Evolutionary conservation across 345 rosid genomes (phyloP).

Genomic region (Eucalyptus curtisii): DNA sequence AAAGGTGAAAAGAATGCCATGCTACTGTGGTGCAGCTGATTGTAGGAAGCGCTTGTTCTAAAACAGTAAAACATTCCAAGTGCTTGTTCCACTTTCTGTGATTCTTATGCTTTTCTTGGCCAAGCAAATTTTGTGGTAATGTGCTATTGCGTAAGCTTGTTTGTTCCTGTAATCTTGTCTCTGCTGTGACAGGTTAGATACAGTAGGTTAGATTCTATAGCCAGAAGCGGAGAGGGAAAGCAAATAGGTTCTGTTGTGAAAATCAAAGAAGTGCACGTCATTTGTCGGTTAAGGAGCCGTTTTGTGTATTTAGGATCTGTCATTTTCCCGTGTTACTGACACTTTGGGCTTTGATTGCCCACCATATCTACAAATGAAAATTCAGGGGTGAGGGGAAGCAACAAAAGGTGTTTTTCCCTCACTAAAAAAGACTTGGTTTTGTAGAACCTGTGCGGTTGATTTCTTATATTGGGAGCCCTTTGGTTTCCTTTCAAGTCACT

Average conservation of each 20-base stretch:
- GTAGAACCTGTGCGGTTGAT: background rate
- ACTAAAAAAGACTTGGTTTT: background rate
- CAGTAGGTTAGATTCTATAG: background rate
- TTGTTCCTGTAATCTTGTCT: background rate
- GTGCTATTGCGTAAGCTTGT: background rate
- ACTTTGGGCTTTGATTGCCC: background rate
- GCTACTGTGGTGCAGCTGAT: conserved; percentile 68
- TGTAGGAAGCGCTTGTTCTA: conserved; percentile 75
- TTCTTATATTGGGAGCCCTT: background rate
- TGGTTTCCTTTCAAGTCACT: background rate
- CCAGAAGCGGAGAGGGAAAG: background rate
- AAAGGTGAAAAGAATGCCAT: conserved; percentile 45
- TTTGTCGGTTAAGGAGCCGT: background rate
- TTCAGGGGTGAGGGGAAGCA: background rate
- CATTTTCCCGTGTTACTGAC: background rate
- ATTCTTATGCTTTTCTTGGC: background rate
- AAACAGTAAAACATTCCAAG: background rate
- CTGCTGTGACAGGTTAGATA: background rate
- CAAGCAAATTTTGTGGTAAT: background rate
- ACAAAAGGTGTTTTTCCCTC: background rate
- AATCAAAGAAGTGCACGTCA: background rate
- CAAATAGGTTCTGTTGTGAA: background rate
- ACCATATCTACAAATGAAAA: background rate
- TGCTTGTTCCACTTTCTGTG: background rate
- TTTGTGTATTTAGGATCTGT: background rate